Evolutionary conservation across 2,329 filamentous ascomycete species (phyloP).

Genomic region (Sphaerostilbella broomeana): DNA sequence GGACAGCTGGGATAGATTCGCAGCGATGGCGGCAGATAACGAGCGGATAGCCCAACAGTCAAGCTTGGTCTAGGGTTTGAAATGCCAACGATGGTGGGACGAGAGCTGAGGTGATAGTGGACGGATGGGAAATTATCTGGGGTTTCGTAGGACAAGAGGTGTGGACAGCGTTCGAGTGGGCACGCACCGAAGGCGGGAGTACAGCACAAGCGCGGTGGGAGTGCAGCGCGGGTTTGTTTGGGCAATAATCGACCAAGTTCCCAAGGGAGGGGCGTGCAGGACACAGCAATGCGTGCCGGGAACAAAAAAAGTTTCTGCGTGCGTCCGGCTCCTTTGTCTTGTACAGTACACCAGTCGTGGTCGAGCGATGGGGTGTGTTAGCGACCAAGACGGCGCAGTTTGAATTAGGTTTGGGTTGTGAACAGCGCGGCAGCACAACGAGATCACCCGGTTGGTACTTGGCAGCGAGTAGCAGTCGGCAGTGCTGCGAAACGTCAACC

Average conservation of each 20-base stretch:
- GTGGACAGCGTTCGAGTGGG: conserved; percentile 9
- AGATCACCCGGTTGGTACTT: conserved; percentile 2
- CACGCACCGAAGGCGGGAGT: neutral
- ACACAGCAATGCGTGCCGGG: too few species aligned
- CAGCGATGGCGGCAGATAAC: conserved; percentile 15
- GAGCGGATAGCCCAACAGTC: conserved; percentile 19
- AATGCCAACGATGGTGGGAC: conserved; percentile 22
- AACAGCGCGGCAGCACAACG: conserved; percentile 5
- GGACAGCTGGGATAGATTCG: neutral
- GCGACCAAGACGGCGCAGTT: conserved; percentile 4
- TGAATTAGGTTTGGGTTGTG: neutral
- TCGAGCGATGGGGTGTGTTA: conserved; percentile 7
- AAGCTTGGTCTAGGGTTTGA: conserved; percentile 15
- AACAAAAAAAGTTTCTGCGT: too few species aligned
- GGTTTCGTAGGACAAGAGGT: conserved; percentile 19
- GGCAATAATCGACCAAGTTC: too few species aligned
- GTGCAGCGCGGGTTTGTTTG: neutral
- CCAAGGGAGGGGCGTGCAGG: too few species aligned
- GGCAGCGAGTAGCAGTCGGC: neutral
- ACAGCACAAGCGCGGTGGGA: neutral
- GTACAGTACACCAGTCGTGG: too few species aligned
- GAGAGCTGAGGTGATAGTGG: conserved; percentile 23
- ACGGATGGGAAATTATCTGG: conserved; percentile 22
- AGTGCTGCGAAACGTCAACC: conserved; percentile 6
- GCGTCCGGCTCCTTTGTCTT: too few species aligned